Base-by-base conservation (phyloP, 2,329 filamentous ascomycete species). In the Aspergillus pseudoglaucus region DNA sequence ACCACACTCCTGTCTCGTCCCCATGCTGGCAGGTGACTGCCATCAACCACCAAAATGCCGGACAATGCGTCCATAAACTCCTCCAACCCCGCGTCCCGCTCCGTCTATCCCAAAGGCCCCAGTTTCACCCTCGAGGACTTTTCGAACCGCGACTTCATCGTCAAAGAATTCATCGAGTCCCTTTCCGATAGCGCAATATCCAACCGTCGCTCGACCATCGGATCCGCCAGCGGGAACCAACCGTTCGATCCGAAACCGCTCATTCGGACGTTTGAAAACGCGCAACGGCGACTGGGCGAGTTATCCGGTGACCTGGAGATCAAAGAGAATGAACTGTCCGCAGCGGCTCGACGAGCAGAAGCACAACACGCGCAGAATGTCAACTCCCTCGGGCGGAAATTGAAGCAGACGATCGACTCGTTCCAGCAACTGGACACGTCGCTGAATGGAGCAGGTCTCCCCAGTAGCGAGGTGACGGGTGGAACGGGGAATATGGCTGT, bases 131-230 rank as follows among this genome's bases (percentile, higher is more conserved):
- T 97, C 52, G 88, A 95, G 40, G 90, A 90, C 72, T 89, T 90
- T 70, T 88, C 88, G 48, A 87, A 78, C 66, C 87, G 87, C 61
- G 93, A 97, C 72, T 98, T 97, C 64, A 96, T 97, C 54, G 91
- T 97, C 56, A 90, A 95, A 63, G 93, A 98, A 73, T 98, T 98
- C 66, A 85, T 98, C 59, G 94, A 98, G 67, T 82, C 85, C 45
- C 83, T 98, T 49, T 93, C 91, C 44, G 90, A 97, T 54, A 87
- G 78, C 58, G 87, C 89, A 18, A 80, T 89, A 32, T 76, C 79
- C 18, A 87, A 84, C 62, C 87, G 93, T 46, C 85, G 88, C 50
- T 96, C 90, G 12, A 83, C 81, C 6, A 78, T 80, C 27, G 60
- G 67, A 52, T 58, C 68, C 25, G 56, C 56, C 35, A 61, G 33